These are phyloP conservation scores for Davidsoniella eucalypti DNA, from an alignment of 2,329 filamentous ascomycete genomes.

Conservation along the genomic window DNA sequence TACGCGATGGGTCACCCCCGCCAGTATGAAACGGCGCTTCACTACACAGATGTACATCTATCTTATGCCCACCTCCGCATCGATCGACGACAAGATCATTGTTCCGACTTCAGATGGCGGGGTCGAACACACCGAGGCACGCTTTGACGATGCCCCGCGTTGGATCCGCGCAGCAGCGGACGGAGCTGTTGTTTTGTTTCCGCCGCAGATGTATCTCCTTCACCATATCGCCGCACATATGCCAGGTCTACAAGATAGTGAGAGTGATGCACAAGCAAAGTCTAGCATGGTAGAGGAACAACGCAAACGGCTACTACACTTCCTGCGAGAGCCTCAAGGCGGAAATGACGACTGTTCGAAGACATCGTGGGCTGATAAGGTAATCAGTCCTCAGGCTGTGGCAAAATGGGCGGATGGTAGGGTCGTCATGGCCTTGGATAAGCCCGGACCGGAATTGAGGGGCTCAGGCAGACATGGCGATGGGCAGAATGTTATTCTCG, in stretches of 20 bases:
- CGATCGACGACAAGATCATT: slow-evolving; percentile 29
- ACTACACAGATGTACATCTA: slow-evolving; percentile 97
- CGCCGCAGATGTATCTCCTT: slow-evolving; percentile 70
- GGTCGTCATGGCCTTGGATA: slow-evolving; percentile 38
- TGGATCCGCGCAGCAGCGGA: slow-evolving; percentile 51
- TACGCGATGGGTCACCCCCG: slow-evolving; percentile 81
- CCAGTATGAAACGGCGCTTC: slow-evolving; percentile 57
- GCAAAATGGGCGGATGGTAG: slow-evolving; percentile 31
- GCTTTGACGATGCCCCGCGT: slow-evolving; percentile 51
- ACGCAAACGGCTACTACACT: slow-evolving; percentile 28
- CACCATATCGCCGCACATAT: slow-evolving; percentile 32
- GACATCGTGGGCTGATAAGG: slow-evolving; percentile 43
- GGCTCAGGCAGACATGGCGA: slow-evolving; percentile 35
- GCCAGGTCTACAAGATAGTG: slow-evolving; percentile 13
- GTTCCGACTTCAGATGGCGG: slow-evolving; percentile 58
- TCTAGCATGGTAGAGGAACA: slow-evolving; percentile 33
- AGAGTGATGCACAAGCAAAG: slow-evolving; percentile 18
- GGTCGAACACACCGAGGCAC: slow-evolving; percentile 51
- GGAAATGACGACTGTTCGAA: slow-evolving; percentile 24
- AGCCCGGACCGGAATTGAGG: slow-evolving; percentile 38
- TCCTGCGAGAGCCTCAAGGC: slow-evolving; percentile 23
- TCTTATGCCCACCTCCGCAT: slow-evolving; percentile 45
- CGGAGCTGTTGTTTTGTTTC: slow-evolving; percentile 68
- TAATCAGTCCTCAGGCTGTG: slow-evolving; percentile 39
- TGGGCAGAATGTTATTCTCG: slow-evolving; percentile 38